Conservation (phyloP, 2,329 filamentous ascomycete genomes). For the Salinomyces thailandicus region DNA sequence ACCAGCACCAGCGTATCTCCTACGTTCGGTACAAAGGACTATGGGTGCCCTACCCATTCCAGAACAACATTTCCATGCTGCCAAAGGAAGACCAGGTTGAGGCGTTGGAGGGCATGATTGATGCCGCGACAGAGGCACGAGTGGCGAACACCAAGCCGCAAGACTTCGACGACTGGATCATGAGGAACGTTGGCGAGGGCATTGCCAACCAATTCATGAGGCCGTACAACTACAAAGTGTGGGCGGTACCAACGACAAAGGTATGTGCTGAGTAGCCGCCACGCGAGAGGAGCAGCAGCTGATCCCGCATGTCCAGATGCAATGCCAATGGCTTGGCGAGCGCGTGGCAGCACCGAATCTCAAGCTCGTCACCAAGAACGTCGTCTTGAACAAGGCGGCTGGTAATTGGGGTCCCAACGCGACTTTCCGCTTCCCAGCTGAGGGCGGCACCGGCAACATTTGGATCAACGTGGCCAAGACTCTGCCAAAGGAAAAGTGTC, state of each 20-base stretch:
- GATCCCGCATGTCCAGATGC: conserved; percentile 57
- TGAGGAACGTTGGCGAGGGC: conserved; percentile 80
- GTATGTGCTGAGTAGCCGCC: conserved; percentile 42
- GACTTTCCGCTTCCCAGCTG: conserved; percentile 95
- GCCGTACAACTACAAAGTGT: conserved; percentile 99
- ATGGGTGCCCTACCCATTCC: conserved; percentile 99
- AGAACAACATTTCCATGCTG: conserved; percentile 99
- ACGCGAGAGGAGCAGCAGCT: conserved; percentile 2
- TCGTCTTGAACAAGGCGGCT: conserved; percentile 89
- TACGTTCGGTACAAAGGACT: conserved; percentile 94
- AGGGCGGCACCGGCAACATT: conserved; percentile 93
- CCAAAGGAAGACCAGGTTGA: conserved; percentile 94
- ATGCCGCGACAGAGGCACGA: conserved; percentile 78
- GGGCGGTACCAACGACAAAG: conserved; percentile 96
- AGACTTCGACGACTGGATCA: conserved; percentile 97
- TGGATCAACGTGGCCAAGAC: conserved; percentile 97
- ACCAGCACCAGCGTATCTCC: conserved; percentile 93
- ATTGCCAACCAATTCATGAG: conserved; percentile 96
- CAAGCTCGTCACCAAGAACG: conserved; percentile 87
- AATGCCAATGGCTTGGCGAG: conserved; percentile 97
- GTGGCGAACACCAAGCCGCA: conserved; percentile 85
- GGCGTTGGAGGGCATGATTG: conserved; percentile 91
- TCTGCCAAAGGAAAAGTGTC: conserved; percentile 80
- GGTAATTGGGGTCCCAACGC: conserved; percentile 98
- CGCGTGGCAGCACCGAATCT: conserved; percentile 93